Conservation (phyloP, 345 rosid species). For the Arabis hirsuta region DNA sequence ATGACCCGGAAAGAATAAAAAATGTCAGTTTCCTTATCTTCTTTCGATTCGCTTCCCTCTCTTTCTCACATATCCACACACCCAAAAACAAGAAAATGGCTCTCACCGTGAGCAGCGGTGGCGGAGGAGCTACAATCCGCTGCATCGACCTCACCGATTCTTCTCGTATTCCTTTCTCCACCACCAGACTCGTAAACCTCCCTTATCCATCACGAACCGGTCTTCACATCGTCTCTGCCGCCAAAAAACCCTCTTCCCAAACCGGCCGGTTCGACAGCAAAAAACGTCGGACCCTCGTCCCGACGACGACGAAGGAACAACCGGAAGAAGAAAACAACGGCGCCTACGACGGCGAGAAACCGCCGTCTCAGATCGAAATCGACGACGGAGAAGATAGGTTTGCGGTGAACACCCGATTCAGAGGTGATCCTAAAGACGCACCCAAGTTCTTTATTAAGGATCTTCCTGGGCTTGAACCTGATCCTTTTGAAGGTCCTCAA, state of each 20-base stretch:
- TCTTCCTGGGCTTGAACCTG: slow-evolving; percentile 66
- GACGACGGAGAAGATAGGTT: slow-evolving; percentile 38
- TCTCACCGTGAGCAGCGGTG: slow-evolving; percentile 55
- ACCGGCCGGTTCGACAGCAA: slow-evolving; percentile 75
- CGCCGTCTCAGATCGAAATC: slow-evolving; percentile 39
- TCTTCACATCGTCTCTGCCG: slow-evolving; percentile 55
- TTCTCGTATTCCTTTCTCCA: slow-evolving; percentile 9
- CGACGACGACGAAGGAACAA: slow-evolving; percentile 47
- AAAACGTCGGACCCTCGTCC: slow-evolving; percentile 54
- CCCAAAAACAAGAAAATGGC: slow-evolving; percentile 43
- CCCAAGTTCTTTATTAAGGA: slow-evolving; percentile 50
- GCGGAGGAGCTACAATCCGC: slow-evolving; percentile 48
- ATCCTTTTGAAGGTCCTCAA: slow-evolving; percentile 83
- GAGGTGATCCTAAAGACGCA: slow-evolving; percentile 37
- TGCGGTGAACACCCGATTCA: slow-evolving; percentile 43
- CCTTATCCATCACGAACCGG: slow-evolving; percentile 33
- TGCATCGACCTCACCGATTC: slow-evolving; percentile 39
- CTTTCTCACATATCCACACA: slow-evolving; percentile 45
- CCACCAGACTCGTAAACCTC: slow-evolving; percentile 41
- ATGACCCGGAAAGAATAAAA: slow-evolving; percentile 7
- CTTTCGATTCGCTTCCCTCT: slow-evolving; percentile 25
- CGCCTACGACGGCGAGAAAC: slow-evolving; percentile 18
- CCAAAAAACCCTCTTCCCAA: slow-evolving; percentile 66
- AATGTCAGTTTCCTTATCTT: slow-evolving; percentile 33
- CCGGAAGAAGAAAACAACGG: slow-evolving; percentile 27